Evolutionary conservation across 768 basidiomycete species (phyloP), one percentile per base, ranked within the genome.

Genomic region (Boletus speciosus): DNA sequence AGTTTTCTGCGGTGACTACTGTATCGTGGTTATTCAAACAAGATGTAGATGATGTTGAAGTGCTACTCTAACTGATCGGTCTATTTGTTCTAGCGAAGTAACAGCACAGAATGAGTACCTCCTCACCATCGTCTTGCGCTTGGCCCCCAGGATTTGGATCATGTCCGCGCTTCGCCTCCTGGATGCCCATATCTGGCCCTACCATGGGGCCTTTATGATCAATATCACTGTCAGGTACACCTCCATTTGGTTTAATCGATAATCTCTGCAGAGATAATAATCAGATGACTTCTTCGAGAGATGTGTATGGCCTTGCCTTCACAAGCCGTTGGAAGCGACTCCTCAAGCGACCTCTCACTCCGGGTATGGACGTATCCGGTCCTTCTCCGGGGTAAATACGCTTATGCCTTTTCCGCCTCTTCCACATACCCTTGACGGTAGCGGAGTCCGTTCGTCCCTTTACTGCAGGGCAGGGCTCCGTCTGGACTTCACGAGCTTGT

Each of bases 41-140:
- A 49, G 15, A 49, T 36, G 36, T 39, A n/a, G 35, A 7, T 37
- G 10, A 11, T 40, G 34, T 34, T 23, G 25, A 40, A 42, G 21
- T 42, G 42, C 51, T 46, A 47, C 14, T 10, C 25, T 38, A 23
- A 25, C 45, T 48, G 52, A 48, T 62, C 53, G 47, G 40, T 31
- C 54, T 57, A 27, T 34, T 58, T 29, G 57, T 59, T 56, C 66
- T 56, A 39, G 59, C 52, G n/a, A 65, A 65, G 54, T 67, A 67
- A 41, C 66, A 67, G 14, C 66, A 66, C 23, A 66, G 47, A 42
- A 66, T 59, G 35, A 65, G 49, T 0, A 63, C 44, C 29, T 67
- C 65, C 2, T 59, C 55, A 11, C 38, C 54, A 14, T 67, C 61
- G 5, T 66, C 60, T 27, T 43, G 44, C 10, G n/a, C n/a, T 2